Evolutionary conservation across 2,329 filamentous ascomycete genomes (phyloP).

Genomic region (Fusarium staphyleae): DNA sequence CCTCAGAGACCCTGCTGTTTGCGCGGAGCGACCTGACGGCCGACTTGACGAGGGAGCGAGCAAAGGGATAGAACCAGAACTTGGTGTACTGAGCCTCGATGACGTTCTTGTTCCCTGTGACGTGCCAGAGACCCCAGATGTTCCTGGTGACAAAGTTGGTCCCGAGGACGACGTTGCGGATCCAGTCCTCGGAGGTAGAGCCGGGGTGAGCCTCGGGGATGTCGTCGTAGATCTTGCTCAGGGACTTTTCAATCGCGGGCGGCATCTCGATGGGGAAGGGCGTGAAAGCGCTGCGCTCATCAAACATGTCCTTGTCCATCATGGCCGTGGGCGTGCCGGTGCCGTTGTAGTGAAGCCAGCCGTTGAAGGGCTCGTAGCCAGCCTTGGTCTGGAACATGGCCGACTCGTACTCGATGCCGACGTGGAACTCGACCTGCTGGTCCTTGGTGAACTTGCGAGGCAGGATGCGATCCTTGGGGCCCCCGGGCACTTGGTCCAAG

Average conservation of each 20-base stretch:
- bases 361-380: conserved; percentile 46
- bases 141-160: conserved; percentile 46
- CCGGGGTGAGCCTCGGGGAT: conserved; percentile 41
- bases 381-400: conserved; percentile 50
- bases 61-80: conserved; percentile 27
- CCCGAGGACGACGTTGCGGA: conserved; percentile 44
- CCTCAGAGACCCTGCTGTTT: conserved; percentile 4
- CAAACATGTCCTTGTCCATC: conserved; percentile 37
- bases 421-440: conserved; percentile 44
- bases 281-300: conserved; percentile 38
- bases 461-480: conserved; percentile 12
- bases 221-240: conserved; percentile 44
- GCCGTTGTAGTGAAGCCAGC: conserved; percentile 45
- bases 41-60: conserved; percentile 14
- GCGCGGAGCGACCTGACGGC: conserved; percentile 1
- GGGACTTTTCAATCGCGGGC: conserved; percentile 38
- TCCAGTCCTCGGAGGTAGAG: conserved; percentile 42
- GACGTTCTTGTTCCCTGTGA: conserved; percentile 22
- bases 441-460: conserved; percentile 8
- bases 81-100: conserved; percentile 24
- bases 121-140: conserved; percentile 27
- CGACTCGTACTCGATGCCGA: conserved; percentile 52
- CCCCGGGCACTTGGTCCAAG: conserved; percentile 6
- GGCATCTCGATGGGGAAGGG: conserved; percentile 46
- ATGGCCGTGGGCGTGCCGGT: conserved; percentile 32